These are phyloP conservation scores for Mycosphaerella sp. DNA, from an alignment of 2,329 filamentous ascomycete genomes.

Conservation along the genomic window DNA sequence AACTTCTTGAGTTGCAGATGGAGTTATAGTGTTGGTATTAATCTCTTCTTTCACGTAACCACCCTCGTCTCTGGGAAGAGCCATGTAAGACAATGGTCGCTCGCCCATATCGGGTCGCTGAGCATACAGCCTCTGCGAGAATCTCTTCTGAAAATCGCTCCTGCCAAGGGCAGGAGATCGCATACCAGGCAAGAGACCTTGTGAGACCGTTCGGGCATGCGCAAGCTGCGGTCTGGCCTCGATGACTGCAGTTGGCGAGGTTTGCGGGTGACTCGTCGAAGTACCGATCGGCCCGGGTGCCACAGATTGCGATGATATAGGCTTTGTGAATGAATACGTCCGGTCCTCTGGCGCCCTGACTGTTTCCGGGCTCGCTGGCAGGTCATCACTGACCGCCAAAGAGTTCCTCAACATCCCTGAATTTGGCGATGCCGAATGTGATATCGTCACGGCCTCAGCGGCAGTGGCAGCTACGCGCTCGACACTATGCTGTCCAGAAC, in stretches of 20 bases:
- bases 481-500: not conserved
- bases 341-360: not conserved
- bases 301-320: constrained; percentile 18
- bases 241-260: not conserved
- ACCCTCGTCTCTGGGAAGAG: constrained; percentile 23
- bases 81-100: constrained; percentile 29
- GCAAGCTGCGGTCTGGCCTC: not conserved
- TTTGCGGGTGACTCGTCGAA: not conserved
- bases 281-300: constrained; percentile 11
- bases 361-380: not conserved
- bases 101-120: constrained; percentile 13
- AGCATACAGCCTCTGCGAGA: constrained; percentile 20
- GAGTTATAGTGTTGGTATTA: constrained; percentile 2
- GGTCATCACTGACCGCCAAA: not conserved
- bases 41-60: constrained; percentile 18
- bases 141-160: constrained; percentile 13
- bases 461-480: not conserved
- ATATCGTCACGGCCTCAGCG: not conserved
- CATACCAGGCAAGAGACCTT: constrained; percentile 6
- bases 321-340: not conserved
- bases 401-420: not conserved
- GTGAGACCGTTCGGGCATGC: not conserved
- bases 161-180: not conserved
- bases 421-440: not conserved
- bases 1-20: not conserved